Percentiles rank a stretch among this genome's conserved stretches.
These are phyloP conservation scores for Xylaria sp. DNA, from an alignment of 2,329 filamentous ascomycete genomes.

Conservation along the genomic window DNA sequence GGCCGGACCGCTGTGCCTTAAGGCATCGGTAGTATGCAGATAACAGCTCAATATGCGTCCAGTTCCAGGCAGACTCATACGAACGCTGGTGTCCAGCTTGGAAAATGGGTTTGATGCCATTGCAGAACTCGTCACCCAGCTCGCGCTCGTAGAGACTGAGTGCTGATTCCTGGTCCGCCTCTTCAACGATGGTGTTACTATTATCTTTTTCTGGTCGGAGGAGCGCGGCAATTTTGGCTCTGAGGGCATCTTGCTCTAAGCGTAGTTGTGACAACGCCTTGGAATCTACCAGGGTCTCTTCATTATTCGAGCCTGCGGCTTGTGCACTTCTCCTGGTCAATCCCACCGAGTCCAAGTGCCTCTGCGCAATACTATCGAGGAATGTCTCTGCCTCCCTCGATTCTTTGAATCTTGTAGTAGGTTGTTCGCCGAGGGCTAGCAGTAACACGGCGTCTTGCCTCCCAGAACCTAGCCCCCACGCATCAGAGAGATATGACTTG, in stretches of 20 bases:
- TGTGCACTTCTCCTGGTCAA: background rate
- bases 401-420: background rate
- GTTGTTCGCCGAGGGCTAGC: constrained; percentile 47
- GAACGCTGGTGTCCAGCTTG: background rate
- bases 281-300: background rate
- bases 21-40: background rate
- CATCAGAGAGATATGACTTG: constrained; percentile 58
- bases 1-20: background rate
- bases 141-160: background rate
- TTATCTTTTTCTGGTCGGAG: background rate
- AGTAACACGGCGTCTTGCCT: constrained; percentile 79
- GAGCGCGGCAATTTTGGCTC: background rate
- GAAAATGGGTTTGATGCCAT: background rate
- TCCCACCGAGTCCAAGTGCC: constrained; percentile 27
- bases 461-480: constrained; percentile 86
- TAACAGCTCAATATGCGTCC: background rate
- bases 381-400: background rate
- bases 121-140: background rate
- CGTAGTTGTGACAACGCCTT: background rate
- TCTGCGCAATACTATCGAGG: background rate
- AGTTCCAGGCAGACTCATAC: constrained; percentile 1
- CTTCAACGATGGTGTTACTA: background rate
- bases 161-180: background rate
- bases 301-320: background rate
- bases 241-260: background rate